phyloP scores from a whole-genome alignment of 257 asterid genomes.

The Perilla frutescens region DNA sequence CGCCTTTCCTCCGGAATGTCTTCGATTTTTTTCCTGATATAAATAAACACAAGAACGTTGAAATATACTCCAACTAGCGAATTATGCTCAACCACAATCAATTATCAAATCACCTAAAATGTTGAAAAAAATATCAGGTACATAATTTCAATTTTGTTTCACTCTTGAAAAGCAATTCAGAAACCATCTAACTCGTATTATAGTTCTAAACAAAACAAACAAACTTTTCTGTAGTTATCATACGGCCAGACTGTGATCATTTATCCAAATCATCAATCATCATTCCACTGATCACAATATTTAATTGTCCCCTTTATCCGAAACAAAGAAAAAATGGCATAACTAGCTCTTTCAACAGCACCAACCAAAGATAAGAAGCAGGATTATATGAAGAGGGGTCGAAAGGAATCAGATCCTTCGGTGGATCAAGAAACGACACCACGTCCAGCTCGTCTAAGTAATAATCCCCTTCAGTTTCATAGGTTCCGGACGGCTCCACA shows the following conservation, averaged over 20 bases:
- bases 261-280: not conserved
- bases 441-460: constrained; percentile 75
- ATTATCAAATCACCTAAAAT: not conserved
- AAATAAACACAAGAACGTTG: constrained; percentile 21
- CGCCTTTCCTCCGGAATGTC: constrained; percentile 86
- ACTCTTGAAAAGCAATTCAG: not conserved
- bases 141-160: not conserved
- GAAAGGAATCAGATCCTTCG: constrained; percentile 72
- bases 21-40: constrained; percentile 81
- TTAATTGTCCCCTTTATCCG: not conserved
- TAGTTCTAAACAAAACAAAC: not conserved
- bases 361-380: constrained; percentile 84
- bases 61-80: constrained; percentile 22
- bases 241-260: not conserved
- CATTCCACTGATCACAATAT: not conserved
- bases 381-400: constrained; percentile 85
- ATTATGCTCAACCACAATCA: not conserved
- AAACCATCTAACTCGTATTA: not conserved
- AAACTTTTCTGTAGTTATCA: not conserved
- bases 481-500: constrained; percentile 49
- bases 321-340: not conserved
- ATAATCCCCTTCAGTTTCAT: constrained; percentile 41
- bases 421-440: constrained; percentile 79
- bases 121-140: not conserved
- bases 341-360: constrained; percentile 8